These are phyloP conservation scores for Diplodia intermedia DNA, from an alignment of 2,329 filamentous ascomycete species.

Conservation along the genomic window DNA sequence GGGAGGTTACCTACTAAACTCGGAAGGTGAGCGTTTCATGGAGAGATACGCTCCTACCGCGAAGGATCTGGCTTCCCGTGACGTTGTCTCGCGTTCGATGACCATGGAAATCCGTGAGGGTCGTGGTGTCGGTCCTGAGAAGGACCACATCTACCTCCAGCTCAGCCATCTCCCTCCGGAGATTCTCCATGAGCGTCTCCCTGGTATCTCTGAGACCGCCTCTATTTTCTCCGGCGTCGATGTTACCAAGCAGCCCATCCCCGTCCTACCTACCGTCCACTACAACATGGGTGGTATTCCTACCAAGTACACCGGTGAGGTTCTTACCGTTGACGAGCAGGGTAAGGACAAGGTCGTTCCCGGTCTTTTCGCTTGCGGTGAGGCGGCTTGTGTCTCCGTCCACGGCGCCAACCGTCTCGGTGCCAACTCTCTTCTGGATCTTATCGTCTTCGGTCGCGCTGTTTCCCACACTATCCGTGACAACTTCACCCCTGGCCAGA, in stretches of 20 bases:
- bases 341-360: constrained; percentile 94
- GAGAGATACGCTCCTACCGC: constrained; percentile 97
- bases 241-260: constrained; percentile 95
- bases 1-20: constrained; percentile 97
- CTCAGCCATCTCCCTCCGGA: constrained; percentile 93
- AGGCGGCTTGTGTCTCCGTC: constrained; percentile 96
- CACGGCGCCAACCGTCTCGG: constrained; percentile 98
- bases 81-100: constrained; percentile 97
- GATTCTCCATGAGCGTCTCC: constrained; percentile 92
- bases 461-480: constrained; percentile 97
- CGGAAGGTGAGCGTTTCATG: constrained; percentile 99
- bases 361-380: constrained; percentile 94
- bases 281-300: constrained; percentile 99
- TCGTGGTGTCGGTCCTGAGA: constrained; percentile 93
- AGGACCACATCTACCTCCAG: constrained; percentile 98
- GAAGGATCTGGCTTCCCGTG: constrained; percentile 95
- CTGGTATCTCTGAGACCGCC: constrained; percentile 97
- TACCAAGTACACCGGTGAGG: constrained; percentile 96
- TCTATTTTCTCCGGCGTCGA: constrained; percentile 98
- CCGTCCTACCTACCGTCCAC: constrained; percentile 94
- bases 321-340: constrained; percentile 82
- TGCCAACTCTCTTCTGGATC: constrained; percentile 96
- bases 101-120: constrained; percentile 98
- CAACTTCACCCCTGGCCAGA: constrained; percentile 83
- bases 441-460: constrained; percentile 96